These are phyloP conservation scores for Leccinum variicolor DNA, from an alignment of 768 basidiomycete genomes.

Conservation along the genomic window DNA sequence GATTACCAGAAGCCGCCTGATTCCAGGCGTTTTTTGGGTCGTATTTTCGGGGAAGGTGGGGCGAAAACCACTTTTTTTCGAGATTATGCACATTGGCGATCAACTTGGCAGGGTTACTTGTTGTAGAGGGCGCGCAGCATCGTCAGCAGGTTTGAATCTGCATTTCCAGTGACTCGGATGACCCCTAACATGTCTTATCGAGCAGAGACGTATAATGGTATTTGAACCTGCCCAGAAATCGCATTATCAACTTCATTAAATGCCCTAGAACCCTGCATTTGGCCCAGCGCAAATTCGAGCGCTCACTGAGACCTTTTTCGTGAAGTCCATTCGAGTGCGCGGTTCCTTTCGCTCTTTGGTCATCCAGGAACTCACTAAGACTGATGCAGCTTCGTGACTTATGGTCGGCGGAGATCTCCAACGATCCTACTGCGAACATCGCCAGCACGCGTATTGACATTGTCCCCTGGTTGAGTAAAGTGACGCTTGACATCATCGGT, in stretches of 20 bases:
- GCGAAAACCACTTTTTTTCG: neutral
- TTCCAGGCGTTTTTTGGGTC: constrained; percentile 35
- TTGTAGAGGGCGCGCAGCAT: constrained; percentile 40
- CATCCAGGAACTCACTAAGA: neutral
- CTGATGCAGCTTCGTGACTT: constrained; percentile 43
- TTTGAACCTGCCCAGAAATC: neutral
- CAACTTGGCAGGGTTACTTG: constrained; percentile 43
- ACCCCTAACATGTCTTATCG: neutral
- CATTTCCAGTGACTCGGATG: neutral
- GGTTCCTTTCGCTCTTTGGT: neutral
- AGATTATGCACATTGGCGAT: neutral
- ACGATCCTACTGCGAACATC: constrained; percentile 18
- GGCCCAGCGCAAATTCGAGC: constrained; percentile 56
- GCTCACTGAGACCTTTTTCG: constrained; percentile 53
- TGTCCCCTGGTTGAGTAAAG: constrained; percentile 31
- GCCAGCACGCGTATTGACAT: constrained; percentile 27
- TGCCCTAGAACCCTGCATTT: constrained; percentile 59
- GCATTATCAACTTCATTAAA: neutral
- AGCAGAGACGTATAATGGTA: constrained; percentile 32
- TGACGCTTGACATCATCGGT: constrained; percentile 43
- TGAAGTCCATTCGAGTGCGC: constrained; percentile 38
- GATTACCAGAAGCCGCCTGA: constrained; percentile 55
- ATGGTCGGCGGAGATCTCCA: constrained; percentile 36
- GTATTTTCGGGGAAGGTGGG: constrained; percentile 41
- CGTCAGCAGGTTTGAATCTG: constrained; percentile 34